Conservation (phyloP, 768 basidiomycete species). For the Rhodotorula paludigena region DNA sequence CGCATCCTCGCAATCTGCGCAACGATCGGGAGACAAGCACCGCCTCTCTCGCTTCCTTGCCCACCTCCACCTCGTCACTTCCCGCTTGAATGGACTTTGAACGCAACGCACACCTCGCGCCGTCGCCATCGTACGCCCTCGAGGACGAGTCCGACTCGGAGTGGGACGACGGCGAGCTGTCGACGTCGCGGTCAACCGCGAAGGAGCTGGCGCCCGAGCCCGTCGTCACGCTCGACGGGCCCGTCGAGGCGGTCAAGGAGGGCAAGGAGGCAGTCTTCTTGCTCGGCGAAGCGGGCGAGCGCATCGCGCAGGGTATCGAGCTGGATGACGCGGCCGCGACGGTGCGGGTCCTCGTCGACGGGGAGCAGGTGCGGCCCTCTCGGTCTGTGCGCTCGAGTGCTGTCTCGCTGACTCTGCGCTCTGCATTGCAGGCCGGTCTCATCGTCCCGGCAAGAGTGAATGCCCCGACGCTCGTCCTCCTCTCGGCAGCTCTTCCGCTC, state of each 20-base stretch:
- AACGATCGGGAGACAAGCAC: neutral
- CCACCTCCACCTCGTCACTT: neutral
- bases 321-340: neutral
- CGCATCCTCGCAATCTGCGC: neutral
- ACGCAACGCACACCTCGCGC: neutral
- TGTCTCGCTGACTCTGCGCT: neutral
- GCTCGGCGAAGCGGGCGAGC: conserved; percentile 31
- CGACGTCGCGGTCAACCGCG: neutral
- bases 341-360: conserved; percentile 39
- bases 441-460: neutral
- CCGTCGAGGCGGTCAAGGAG: neutral
- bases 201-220: conserved; percentile 16
- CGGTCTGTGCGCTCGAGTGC: neutral
- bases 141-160: conserved; percentile 21
- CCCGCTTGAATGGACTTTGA: neutral
- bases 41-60: neutral
- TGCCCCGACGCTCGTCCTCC: conserved; percentile 26
- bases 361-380: conserved; percentile 44
- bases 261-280: conserved; percentile 20
- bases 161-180: conserved; percentile 16
- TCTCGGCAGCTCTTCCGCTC: conserved; percentile 25
- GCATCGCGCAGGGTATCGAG: conserved; percentile 8
- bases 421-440: neutral
- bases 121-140: conserved; percentile 24
- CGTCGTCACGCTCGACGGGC: neutral